Percentiles rank a stretch among this genome's conserved stretches.
Conservation (phyloP, 371 early-diverging fungal genomes). For the Circinella minor region DNA sequence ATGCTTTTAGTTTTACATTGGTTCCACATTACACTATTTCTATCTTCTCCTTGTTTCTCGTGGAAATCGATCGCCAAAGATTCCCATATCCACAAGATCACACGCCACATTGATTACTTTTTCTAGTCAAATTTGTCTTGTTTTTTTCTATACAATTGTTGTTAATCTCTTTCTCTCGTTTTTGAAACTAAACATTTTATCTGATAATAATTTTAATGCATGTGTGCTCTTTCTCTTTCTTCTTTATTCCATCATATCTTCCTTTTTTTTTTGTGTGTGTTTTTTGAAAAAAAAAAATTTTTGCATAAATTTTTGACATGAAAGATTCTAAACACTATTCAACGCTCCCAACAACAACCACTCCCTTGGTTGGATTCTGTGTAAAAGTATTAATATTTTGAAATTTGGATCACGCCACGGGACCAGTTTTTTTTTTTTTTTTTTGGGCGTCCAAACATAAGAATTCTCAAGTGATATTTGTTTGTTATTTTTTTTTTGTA, state of each 20-base stretch:
- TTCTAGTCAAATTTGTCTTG: not conserved
- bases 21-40: not conserved
- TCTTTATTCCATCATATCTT: too few relatives aligned
- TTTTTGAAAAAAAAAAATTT: too few relatives aligned
- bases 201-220: too few relatives aligned
- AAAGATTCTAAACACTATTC: too few relatives aligned
- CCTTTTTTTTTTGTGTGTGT: too few relatives aligned
- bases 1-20: not conserved
- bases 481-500: not conserved
- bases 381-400: not conserved
- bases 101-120: not conserved
- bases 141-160: not conserved
- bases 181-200: too few relatives aligned
- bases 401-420: not conserved
- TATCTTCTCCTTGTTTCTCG: too few relatives aligned
- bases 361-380: too few relatives aligned
- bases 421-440: not conserved
- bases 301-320: too few relatives aligned
- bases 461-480: not conserved
- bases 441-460: not conserved
- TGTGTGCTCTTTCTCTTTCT: too few relatives aligned
- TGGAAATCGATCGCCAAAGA: not conserved
- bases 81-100: not conserved
- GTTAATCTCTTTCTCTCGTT: too few relatives aligned
- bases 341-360: too few relatives aligned